Base-by-base conservation (phyloP, 441 rosid genomes). In the Croton setiger region DNA sequence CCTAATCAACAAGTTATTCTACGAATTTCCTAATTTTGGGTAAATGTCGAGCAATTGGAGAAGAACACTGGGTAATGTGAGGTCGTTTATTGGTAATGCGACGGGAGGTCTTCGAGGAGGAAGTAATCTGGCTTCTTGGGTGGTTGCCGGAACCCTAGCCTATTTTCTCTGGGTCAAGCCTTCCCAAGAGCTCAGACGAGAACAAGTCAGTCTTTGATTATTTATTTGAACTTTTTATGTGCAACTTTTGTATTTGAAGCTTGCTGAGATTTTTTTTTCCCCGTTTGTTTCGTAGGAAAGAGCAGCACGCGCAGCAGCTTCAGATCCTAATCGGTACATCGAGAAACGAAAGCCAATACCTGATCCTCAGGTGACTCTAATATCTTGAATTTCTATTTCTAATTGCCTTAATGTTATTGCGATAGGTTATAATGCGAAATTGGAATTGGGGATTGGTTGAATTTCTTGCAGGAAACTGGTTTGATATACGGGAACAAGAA, bases 111-210 rank as follows among this genome's bases (percentile, higher is more conserved):
- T 89, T 1, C 69, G 94, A 64, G 96, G 98, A 49, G 78, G 87
- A 41, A 74, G 77, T 67, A 93, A 73, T 64, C 62, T 88, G 4
- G 97, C 98, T 37, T 91, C 98, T 18, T 93, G 98, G 97, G 68
- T 79, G 23, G 93, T 93, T 36, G 96, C 95, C 2, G 97, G 96
- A 63, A 85, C 95, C 56, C 79, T 93, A 37, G 98, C 98, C 3
- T 91, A 91, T 73, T 88, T 74, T 74, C 90, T 93, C 53, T 93
- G 98, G 97, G 75, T 93, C 68, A 91, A 89, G 74, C 98, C 98
- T 27, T 75, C 92, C 60, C 98, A 84, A 7, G 98, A 93, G 71
- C 96, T 89, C 72, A 83, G 76, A 74, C 86, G 87, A 59, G 84
- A 89, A 54, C 95, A 88, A 91, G 98, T 92, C 49, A 5, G 37